Percentiles rank a stretch among this genome's conserved stretches.
Evolutionary conservation across 106 monocot genomes (phyloP).

Genomic region (Dactylorhiza incarnata): DNA sequence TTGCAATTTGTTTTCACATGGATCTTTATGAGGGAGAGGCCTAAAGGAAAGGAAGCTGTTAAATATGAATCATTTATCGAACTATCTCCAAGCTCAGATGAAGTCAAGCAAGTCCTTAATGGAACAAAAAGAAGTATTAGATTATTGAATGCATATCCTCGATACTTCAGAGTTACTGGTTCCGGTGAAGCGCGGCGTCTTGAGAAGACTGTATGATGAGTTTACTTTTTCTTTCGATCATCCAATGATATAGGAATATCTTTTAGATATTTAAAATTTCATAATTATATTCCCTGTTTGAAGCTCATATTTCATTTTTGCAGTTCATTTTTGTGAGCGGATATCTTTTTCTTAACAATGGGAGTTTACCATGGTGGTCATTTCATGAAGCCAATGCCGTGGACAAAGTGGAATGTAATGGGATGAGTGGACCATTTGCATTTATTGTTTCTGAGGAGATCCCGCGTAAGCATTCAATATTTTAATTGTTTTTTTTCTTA

Average conservation of each 20-base stretch:
- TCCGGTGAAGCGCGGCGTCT: conserved; percentile 91
- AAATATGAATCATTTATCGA: conserved; percentile 57
- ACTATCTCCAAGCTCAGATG: conserved; percentile 18
- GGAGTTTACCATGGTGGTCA: conserved; percentile 82
- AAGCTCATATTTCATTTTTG: conserved; percentile 1
- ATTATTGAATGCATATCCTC: conserved; percentile 58
- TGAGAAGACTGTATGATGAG: conserved; percentile 58
- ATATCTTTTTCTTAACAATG: conserved; percentile 50
- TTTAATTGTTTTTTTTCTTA: conserved; percentile 1
- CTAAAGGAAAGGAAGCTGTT: conserved; percentile 94
- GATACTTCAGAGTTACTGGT: conserved; percentile 84
- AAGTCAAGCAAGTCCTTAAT: conserved; percentile 62
- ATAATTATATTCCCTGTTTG: neutral
- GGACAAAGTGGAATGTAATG: conserved; percentile 47
- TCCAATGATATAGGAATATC: neutral
- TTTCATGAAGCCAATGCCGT: conserved; percentile 54
- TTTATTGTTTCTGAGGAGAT: conserved; percentile 95
- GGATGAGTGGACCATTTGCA: conserved; percentile 79
- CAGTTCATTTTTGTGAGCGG: conserved; percentile 64
- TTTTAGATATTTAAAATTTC: neutral
- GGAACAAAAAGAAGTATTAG: conserved; percentile 52
- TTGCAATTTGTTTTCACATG: conserved; percentile 66
- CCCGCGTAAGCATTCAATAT: conserved; percentile 53
- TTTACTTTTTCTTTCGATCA: neutral
- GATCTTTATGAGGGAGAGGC: conserved; percentile 85